Base-by-base conservation (phyloP, 1,284 basidiomycete species). In the Erythrobasidium hasegawianum region DNA sequence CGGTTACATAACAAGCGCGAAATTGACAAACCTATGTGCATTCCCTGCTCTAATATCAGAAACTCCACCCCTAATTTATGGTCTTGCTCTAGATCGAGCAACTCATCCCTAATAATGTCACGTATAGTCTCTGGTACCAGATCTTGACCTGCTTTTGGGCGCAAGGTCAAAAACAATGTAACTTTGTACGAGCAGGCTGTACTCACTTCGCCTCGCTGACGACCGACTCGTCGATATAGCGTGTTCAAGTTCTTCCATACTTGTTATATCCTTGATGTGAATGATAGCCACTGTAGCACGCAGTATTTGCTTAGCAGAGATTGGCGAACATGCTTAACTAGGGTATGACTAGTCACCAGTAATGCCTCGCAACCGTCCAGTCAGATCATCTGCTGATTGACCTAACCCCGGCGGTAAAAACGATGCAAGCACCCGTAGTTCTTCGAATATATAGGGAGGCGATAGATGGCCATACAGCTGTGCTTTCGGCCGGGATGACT, bases 401-500 rank as follows among this genome's bases (percentile, higher is more conserved):
- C 14, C 78, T 29, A 11, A 5, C 40, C 27, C 47, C 29, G 67
- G 66, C 39, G 22, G 59, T 41, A 39, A 54, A 57, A 52, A n/a
- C 39, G 76, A 77, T 5, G 88, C 88, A 41, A 91, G 81, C 0
- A 77, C 77, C 4, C 79, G 73, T 55, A 91, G 81, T 76, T 91
- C 89, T 45, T 82, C 80, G 0, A 81, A 80, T 47, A 92, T 79
- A 73, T 89, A 86, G 24, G 83, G 83, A 0, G 89, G 88, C 38
- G 80, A 86, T 11, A 92, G 81, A 70, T 92, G 90, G 0, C 89
- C 90, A 75, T 83, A 90, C 11, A 92, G 79, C 55, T 78, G 73
- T 41, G 83, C 81, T 68, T 84, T 81, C 9, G 80, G 77, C 59
- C 89, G 81, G 0, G 84, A 86, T 1, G 82, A 80, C 14, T 74